Evolutionary conservation across 345 rosid species (phyloP).

Genomic region (Microcos paniculata): DNA sequence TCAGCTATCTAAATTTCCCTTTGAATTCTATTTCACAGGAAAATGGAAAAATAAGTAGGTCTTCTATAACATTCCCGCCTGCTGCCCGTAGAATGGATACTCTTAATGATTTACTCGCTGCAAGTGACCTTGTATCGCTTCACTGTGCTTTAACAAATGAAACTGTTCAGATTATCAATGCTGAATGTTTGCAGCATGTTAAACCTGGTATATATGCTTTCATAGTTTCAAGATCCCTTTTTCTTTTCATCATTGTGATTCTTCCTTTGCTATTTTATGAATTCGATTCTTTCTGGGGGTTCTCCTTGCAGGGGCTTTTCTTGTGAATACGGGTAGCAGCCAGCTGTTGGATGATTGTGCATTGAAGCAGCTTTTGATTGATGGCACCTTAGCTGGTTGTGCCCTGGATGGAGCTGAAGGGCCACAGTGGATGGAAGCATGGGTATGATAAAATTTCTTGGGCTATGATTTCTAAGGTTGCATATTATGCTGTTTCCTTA

Average conservation of each 20-base stretch:
- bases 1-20: neutral
- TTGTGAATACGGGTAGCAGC: slow-evolving; percentile 94
- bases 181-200: slow-evolving; percentile 93
- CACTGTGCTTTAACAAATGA: slow-evolving; percentile 86
- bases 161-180: slow-evolving; percentile 89
- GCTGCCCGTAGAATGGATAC: slow-evolving; percentile 99
- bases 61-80: slow-evolving; percentile 69
- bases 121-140: slow-evolving; percentile 93
- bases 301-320: slow-evolving; percentile 74
- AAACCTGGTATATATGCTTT: slow-evolving; percentile 68
- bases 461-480: slow-evolving; percentile 15
- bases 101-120: slow-evolving; percentile 89
- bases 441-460: slow-evolving; percentile 59
- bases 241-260: slow-evolving; percentile 8
- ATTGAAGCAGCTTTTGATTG: slow-evolving; percentile 88
- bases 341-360: slow-evolving; percentile 95
- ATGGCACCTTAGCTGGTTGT: slow-evolving; percentile 95
- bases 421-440: slow-evolving; percentile 99
- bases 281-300: neutral
- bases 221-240: neutral
- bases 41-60: slow-evolving; percentile 55
- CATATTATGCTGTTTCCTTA: neutral
- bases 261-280: neutral
- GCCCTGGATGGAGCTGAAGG: slow-evolving; percentile 99
- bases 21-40: slow-evolving; percentile 43